phyloP scores from a whole-genome alignment of 306 rosid genomes.

The Ochetophila trinervis region DNA sequence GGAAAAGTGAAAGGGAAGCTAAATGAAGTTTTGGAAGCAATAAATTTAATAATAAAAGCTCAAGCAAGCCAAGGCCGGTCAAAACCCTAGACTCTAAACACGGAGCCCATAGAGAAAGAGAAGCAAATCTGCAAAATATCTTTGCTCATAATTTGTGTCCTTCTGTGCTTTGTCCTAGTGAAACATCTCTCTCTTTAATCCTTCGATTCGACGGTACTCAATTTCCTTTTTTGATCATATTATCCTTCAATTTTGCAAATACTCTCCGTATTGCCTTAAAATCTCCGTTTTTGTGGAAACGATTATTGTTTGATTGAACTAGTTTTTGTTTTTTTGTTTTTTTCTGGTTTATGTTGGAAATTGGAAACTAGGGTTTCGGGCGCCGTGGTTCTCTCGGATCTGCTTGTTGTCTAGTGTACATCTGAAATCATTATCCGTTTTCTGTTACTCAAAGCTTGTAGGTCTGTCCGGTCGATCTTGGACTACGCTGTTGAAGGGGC shows the following conservation, averaged over 20 bases:
- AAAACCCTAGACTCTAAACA: constrained; percentile 22
- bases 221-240: background rate
- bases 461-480: too few species aligned
- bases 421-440: background rate
- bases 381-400: constrained; percentile 4
- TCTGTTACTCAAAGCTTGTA: background rate
- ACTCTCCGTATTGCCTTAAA: background rate
- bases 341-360: background rate
- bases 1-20: too few species aligned
- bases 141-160: background rate
- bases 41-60: too few species aligned
- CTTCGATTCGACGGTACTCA: constrained; percentile 2
- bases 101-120: background rate
- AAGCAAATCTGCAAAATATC: constrained; percentile 4
- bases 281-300: background rate
- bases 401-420: background rate
- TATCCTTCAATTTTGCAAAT: background rate
- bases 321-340: background rate
- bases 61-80: constrained; percentile 3
- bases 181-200: background rate
- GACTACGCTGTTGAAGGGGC: too few species aligned
- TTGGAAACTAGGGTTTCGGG: background rate
- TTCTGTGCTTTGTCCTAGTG: background rate
- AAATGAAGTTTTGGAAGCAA: background rate
- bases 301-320: background rate